Evolutionary conservation across 2,329 filamentous ascomycete species (phyloP).

Genomic region (Lasiodiplodia theobromae): DNA sequence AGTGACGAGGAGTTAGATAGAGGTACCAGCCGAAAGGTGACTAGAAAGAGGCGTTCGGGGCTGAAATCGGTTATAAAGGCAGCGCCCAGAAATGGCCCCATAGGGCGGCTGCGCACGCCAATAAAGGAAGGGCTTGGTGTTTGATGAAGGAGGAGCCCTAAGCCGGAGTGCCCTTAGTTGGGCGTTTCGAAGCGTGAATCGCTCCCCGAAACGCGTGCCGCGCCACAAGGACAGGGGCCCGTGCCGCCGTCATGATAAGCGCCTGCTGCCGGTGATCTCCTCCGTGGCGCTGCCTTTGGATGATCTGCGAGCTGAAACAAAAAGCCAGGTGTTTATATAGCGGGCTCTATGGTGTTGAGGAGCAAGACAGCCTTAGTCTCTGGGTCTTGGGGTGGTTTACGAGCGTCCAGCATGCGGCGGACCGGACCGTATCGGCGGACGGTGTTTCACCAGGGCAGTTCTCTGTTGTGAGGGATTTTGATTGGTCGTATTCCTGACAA

Average conservation of each 20-base stretch:
- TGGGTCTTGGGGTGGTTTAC: background rate
- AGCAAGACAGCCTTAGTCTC: background rate
- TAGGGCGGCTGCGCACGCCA: background rate
- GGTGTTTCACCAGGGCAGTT: slow-evolving; percentile 7
- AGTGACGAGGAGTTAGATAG: slow-evolving; percentile 11
- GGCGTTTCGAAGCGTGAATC: slow-evolving; percentile 21
- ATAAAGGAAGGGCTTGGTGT: slow-evolving; percentile 15
- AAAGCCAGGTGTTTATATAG: no score
- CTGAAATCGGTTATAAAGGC: slow-evolving; percentile 7
- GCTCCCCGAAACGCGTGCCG: slow-evolving; percentile 15
- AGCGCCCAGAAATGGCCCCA: slow-evolving; percentile 10
- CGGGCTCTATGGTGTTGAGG: slow-evolving; percentile 15
- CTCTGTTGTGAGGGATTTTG: background rate
- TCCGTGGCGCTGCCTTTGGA: background rate
- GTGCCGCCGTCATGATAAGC: slow-evolving; percentile 9
- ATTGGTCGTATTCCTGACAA: slow-evolving; percentile 24
- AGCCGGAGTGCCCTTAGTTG: slow-evolving; percentile 1
- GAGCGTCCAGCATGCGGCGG: slow-evolving; percentile 8
- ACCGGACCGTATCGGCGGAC: slow-evolving; percentile 24
- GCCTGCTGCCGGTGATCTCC: slow-evolving; percentile 4
- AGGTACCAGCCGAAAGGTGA: slow-evolving; percentile 6
- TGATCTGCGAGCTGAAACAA: slow-evolving; percentile 12
- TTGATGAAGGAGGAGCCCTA: slow-evolving; percentile 25
- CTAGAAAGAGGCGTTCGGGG: slow-evolving; percentile 3
- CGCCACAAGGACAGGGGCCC: slow-evolving; percentile 19